Evolutionary conservation across 2,329 filamentous ascomycete species (phyloP).

Genomic region (Arthrocladium fulminans): DNA sequence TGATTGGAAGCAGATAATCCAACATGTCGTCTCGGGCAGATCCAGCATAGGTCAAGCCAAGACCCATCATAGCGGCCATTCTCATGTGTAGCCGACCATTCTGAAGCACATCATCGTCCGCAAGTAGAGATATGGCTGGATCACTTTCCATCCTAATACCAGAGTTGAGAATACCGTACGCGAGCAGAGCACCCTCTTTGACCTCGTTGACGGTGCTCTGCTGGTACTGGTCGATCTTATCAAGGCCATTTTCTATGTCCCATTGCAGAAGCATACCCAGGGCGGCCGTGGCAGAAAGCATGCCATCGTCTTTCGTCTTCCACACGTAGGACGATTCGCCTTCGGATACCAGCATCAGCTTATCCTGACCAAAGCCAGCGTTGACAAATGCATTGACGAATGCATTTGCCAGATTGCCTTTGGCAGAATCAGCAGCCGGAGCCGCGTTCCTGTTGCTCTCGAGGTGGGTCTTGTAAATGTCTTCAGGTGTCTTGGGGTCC

Average conservation of each 20-base stretch:
- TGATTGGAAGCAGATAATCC: slow-evolving; percentile 75
- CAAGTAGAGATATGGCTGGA: slow-evolving; percentile 76
- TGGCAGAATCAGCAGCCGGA: slow-evolving; percentile 88
- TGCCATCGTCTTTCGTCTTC: slow-evolving; percentile 98
- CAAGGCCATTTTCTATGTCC: slow-evolving; percentile 85
- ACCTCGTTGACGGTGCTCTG: slow-evolving; percentile 76
- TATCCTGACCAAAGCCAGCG: slow-evolving; percentile 88
- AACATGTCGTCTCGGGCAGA: slow-evolving; percentile 87
- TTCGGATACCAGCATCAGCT: slow-evolving; percentile 89
- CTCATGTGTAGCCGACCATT: slow-evolving; percentile 69
- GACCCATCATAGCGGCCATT: slow-evolving; percentile 86
- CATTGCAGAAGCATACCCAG: slow-evolving; percentile 84
- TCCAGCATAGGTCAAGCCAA: slow-evolving; percentile 88
- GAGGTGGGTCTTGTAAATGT: slow-evolving; percentile 98
- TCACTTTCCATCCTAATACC: slow-evolving; percentile 85
- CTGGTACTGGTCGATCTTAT: slow-evolving; percentile 91
- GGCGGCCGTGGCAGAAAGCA: slow-evolving; percentile 92
- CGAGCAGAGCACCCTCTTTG: slow-evolving; percentile 82
- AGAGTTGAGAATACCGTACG: slow-evolving; percentile 91
- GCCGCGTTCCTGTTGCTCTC: slow-evolving; percentile 90
- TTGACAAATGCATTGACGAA: slow-evolving; percentile 98
- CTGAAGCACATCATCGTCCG: slow-evolving; percentile 69
- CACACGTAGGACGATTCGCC: slow-evolving; percentile 93
- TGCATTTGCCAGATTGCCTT: slow-evolving; percentile 88
- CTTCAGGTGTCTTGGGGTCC: slow-evolving; percentile 92